Evolutionary conservation across 352 stramenopile species (phyloP), one percentile per base, ranked within the genome.

Genomic region (Hyaloperonospora arabidopsidis): DNA sequence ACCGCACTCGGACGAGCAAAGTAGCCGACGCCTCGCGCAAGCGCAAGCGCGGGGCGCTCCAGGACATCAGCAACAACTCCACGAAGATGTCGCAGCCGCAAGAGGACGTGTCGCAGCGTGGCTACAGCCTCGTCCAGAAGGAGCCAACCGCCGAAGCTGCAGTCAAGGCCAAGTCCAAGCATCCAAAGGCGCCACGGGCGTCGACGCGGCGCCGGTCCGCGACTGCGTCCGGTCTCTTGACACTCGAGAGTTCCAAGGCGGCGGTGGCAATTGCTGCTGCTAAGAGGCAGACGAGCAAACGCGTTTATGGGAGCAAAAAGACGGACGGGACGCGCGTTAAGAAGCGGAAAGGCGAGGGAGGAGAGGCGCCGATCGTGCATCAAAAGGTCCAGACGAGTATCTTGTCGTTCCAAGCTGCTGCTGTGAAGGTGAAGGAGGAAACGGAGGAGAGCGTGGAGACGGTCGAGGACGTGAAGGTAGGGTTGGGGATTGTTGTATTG

Each of bases 11-110:
- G 39, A 54, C 43, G 34, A 54, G 41, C 57, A 45, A 43, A 49
- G 43, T 28, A 21, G 49, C 36, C 46, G 59, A 60, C 57, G 65
- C 79, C 49, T 57, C 67, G 21, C 79, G 76, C 63, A 92, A 89
- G 65, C 70, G 82, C 45, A 89, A 89, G 68, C 77, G 82, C 25
- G 82, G 76, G 25, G 72, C 82, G 10, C 63, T 92, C 32, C 76
- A 89, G 62, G 79, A 92, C 53, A 92, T 92, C 62, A 89, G 78
- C 58, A 92, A 92, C 58, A 86, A 61, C 18, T 58, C 53, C 47
- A 80, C 79, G 61, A 78, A 72, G 45, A 49, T 61, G 23, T 45
- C 55, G 14, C 57, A 63, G 22, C 14, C 29, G 19, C 46, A 40
- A 7, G 19, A 34, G 13, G 19, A 34, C 8, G 47, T 46, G 28